A percentile compares a stretch with the other conserved stretches of the same genome.
Conservation (phyloP, 2,329 filamentous ascomycete genomes). For the Aspergillus sclerotialis region DNA sequence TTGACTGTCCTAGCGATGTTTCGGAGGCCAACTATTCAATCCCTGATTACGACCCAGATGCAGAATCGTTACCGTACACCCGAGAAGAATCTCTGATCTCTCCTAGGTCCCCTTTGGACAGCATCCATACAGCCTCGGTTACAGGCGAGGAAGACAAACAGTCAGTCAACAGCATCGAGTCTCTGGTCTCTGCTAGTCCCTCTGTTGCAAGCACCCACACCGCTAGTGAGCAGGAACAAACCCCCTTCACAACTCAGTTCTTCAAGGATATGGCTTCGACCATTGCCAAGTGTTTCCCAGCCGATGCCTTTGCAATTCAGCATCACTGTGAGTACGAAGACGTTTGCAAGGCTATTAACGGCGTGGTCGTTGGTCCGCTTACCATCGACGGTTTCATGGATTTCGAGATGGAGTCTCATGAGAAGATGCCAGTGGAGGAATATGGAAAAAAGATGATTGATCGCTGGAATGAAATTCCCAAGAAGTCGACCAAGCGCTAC, state of each 20-base stretch:
- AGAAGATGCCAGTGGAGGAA: slow-evolving; percentile 1
- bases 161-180: no score
- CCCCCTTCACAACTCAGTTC: slow-evolving; percentile 12
- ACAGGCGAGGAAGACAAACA: no score
- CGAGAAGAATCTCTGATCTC: no score
- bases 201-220: neutral
- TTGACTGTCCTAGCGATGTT: no score
- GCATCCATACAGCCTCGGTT: no score
- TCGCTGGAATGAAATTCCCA: no score
- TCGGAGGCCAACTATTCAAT: no score
- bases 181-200: no score
- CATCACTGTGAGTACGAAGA: slow-evolving; percentile 13
- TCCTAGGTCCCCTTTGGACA: no score
- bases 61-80: no score
- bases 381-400: slow-evolving; percentile 5
- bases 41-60: no score
- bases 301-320: slow-evolving; percentile 14
- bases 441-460: slow-evolving; percentile 7
- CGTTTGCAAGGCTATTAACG: slow-evolving; percentile 13
- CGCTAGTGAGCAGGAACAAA: neutral
- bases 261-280: slow-evolving; percentile 18
- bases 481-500: no score
- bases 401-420: slow-evolving; percentile 2
- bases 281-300: slow-evolving; percentile 17
- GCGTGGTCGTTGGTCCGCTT: slow-evolving; percentile 15